A percentile compares a stretch with the other conserved stretches of the same genome.
These are phyloP conservation scores for Geranium rotundifolium DNA, from an alignment of 345 rosid species.

Conservation along the genomic window DNA sequence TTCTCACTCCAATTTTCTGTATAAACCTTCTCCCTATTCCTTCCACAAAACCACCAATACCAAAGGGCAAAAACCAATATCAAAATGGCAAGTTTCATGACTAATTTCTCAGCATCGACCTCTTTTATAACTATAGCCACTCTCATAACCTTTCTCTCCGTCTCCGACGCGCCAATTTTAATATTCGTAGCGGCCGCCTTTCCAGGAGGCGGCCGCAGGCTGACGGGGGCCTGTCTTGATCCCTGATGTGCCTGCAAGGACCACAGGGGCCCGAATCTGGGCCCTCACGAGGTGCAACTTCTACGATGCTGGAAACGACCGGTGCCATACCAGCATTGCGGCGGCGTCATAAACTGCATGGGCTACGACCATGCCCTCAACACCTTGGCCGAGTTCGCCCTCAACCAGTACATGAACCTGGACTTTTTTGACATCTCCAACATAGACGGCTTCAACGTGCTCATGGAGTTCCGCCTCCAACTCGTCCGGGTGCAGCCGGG, in stretches of 20 bases:
- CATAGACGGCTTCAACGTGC: slow-evolving; percentile 24
- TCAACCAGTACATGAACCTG: slow-evolving; percentile 15
- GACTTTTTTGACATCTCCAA: slow-evolving; percentile 28
- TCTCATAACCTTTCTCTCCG: neutral
- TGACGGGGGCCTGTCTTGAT: slow-evolving; percentile 15
- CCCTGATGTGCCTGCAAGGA: slow-evolving; percentile 9
- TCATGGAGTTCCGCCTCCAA: slow-evolving; percentile 23
- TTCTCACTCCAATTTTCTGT: too few relatives aligned
- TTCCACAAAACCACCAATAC: neutral
- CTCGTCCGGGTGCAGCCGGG: slow-evolving; percentile 9
- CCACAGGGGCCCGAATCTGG: slow-evolving; percentile 13
- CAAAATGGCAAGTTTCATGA: slow-evolving; percentile 6
- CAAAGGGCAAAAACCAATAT: too few relatives aligned
- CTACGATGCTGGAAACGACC: slow-evolving; percentile 16
- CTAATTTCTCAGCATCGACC: neutral
- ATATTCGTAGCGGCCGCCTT: slow-evolving; percentile 10
- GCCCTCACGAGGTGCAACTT: slow-evolving; percentile 20
- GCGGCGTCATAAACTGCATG: slow-evolving; percentile 12
- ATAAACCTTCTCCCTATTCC: too few relatives aligned
- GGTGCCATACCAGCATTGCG: slow-evolving; percentile 17
- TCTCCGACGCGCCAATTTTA: slow-evolving; percentile 9
- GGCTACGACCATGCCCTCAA: slow-evolving; percentile 10
- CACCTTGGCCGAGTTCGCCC: slow-evolving; percentile 21
- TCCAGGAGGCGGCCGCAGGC: slow-evolving; percentile 14
- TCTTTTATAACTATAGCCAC: slow-evolving; percentile 3